A percentile compares a stretch with the other conserved stretches of the same genome.
phyloP scores from a whole-genome alignment of 768 basidiomycete species.

The Lactifluus subvellereus region DNA sequence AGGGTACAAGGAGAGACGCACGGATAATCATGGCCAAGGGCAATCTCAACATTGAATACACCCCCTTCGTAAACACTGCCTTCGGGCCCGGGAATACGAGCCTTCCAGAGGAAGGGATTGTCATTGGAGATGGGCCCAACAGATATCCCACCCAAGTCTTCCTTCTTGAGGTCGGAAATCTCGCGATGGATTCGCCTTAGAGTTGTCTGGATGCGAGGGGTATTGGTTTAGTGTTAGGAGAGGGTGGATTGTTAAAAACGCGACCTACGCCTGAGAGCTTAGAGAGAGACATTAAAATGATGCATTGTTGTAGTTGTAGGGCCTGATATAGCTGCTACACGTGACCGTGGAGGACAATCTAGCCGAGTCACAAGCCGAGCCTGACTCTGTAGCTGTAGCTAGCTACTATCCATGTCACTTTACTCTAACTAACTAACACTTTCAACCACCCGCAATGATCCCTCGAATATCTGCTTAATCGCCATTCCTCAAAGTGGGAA shows the following conservation, averaged over 20 bases:
- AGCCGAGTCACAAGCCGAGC: slow-evolving; percentile 1
- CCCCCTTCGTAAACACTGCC: slow-evolving; percentile 82
- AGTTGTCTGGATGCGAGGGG: slow-evolving; percentile 42
- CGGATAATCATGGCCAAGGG: slow-evolving; percentile 74
- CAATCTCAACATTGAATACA: slow-evolving; percentile 61
- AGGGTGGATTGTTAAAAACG: neutral
- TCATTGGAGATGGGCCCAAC: slow-evolving; percentile 58
- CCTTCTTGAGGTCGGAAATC: slow-evolving; percentile 73
- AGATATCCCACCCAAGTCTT: slow-evolving; percentile 70
- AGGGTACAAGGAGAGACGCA: slow-evolving; percentile 32
- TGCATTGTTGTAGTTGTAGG: too few relatives aligned
- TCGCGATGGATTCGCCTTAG: slow-evolving; percentile 82
- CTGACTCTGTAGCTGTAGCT: too few relatives aligned
- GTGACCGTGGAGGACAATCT: slow-evolving; percentile 14
- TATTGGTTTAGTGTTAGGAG: neutral
- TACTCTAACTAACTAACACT: too few relatives aligned
- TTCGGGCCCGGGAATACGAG: slow-evolving; percentile 73
- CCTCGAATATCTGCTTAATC: slow-evolving; percentile 47
- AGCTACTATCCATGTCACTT: neutral
- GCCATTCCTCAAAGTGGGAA: slow-evolving; percentile 10
- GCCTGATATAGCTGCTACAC: neutral
- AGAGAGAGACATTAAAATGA: slow-evolving; percentile 9
- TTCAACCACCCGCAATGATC: slow-evolving; percentile 38
- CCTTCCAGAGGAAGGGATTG: slow-evolving; percentile 68
- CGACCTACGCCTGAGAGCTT: slow-evolving; percentile 18